Conservation (phyloP, 2,329 filamentous ascomycete genomes). For the Didymella pinodella region DNA sequence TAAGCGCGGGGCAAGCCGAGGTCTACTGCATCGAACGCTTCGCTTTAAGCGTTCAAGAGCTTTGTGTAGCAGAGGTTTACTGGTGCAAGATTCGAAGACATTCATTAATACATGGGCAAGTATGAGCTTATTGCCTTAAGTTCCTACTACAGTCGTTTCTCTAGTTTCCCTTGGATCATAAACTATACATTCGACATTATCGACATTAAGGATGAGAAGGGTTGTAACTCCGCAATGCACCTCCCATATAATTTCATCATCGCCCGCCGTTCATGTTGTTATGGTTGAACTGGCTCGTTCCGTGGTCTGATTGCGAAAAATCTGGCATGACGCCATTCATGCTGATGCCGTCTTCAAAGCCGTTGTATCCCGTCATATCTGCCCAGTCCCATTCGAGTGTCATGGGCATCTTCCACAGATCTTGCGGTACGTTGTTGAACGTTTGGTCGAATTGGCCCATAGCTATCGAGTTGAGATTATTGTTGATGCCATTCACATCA, state of each 20-base stretch:
- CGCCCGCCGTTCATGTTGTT: conserved; percentile 43
- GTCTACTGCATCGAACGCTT: background rate
- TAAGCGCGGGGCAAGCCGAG: conserved; percentile 9
- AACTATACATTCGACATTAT: conserved; percentile 22
- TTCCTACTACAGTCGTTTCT: background rate
- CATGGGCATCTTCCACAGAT: conserved; percentile 95
- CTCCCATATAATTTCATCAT: background rate
- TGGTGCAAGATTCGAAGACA: conserved; percentile 2
- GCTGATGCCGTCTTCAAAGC: conserved; percentile 49
- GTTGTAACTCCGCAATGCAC: background rate
- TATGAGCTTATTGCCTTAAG: background rate
- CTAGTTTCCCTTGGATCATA: conserved; percentile 1
- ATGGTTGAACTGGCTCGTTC: conserved; percentile 48
- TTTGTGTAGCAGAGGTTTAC: background rate
- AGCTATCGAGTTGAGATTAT: conserved; percentile 42
- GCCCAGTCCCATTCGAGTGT: conserved; percentile 90
- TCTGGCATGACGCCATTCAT: conserved; percentile 52
- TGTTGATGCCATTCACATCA: conserved; percentile 35
- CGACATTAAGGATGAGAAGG: conserved; percentile 11
- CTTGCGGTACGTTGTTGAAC: conserved; percentile 77
- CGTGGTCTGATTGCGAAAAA: conserved; percentile 37
- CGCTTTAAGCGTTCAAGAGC: background rate
- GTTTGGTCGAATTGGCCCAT: conserved; percentile 75
- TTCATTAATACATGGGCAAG: conserved; percentile 4
- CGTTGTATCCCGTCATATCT: conserved; percentile 53